Conservation (phyloP, 2,329 filamentous ascomycete genomes). For the Atkinsonella texensis region DNA sequence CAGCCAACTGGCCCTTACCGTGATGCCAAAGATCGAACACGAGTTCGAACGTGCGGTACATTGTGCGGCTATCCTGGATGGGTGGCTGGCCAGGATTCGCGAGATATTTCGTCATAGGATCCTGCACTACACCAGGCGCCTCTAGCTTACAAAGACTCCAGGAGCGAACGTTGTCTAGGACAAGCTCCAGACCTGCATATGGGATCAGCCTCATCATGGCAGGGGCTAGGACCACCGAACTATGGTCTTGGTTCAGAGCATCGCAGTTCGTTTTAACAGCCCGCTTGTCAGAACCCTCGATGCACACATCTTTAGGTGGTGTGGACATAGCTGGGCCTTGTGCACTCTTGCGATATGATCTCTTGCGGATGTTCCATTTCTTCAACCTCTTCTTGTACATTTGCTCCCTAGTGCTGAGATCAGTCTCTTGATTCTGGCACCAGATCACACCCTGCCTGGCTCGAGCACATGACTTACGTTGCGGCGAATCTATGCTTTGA, state of each 20-base stretch:
- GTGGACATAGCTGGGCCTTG: constrained; percentile 3
- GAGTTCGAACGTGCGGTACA: constrained; percentile 27
- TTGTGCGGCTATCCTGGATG: constrained; percentile 26
- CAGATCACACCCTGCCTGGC: not conserved
- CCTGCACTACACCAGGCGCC: constrained; percentile 12
- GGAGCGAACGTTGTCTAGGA: constrained; percentile 22
- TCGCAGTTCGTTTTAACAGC: constrained; percentile 2
- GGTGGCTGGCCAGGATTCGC: constrained; percentile 23
- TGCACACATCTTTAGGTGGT: not conserved
- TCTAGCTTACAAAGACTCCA: constrained; percentile 25
- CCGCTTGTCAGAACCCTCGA: not conserved
- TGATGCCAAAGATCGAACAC: constrained; percentile 25
- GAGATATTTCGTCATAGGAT: constrained; percentile 25
- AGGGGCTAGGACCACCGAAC: constrained; percentile 12
- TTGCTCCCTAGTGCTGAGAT: constrained; percentile 18
- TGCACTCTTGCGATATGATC: constrained; percentile 19
- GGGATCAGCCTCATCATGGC: constrained; percentile 13
- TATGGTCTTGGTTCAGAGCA: not conserved
- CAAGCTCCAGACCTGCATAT: constrained; percentile 18
- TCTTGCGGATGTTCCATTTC: constrained; percentile 26
- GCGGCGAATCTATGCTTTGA: constrained; percentile 23
- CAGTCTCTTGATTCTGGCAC: not conserved
- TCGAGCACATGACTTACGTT: constrained; percentile 18
- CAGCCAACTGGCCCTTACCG: constrained; percentile 23
- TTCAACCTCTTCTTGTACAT: constrained; percentile 28